Evolutionary conservation across 2,329 filamentous ascomycete genomes (phyloP).

Genomic region (Exserohilum rostratum): DNA sequence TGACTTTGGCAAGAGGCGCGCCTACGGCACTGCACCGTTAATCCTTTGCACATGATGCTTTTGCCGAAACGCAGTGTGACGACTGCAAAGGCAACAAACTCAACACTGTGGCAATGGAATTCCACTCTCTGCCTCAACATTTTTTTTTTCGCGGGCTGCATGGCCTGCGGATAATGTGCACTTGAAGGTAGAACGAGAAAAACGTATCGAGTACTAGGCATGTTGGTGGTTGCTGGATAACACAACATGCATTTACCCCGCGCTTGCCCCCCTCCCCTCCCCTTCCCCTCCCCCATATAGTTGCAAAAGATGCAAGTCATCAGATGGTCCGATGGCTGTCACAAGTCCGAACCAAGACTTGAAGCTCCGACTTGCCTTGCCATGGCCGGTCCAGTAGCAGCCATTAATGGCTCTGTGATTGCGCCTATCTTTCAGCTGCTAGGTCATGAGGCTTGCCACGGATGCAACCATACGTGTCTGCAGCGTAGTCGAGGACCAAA

Average conservation of each 20-base stretch:
- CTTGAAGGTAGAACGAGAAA: not conserved
- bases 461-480: constrained; percentile 15
- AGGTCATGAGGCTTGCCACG: constrained; percentile 6
- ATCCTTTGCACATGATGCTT: not conserved
- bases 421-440: constrained; percentile 15
- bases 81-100: constrained; percentile 3
- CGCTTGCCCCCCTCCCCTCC: constrained; percentile 19
- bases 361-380: constrained; percentile 6
- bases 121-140: no score
- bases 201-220: constrained; percentile 1
- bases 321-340: constrained; percentile 18
- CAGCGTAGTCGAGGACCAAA: constrained; percentile 1
- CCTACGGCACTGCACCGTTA: constrained; percentile 2
- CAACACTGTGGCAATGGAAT: not conserved
- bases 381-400: not conserved
- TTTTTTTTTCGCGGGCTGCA: not conserved
- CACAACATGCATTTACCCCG: constrained; percentile 20
- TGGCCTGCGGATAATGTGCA: not conserved
- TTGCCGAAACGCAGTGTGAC: constrained; percentile 7
- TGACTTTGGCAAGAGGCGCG: not conserved
- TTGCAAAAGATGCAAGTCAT: constrained; percentile 9
- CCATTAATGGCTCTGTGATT: constrained; percentile 12
- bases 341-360: constrained; percentile 3
- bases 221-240: constrained; percentile 24
- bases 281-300: constrained; percentile 8